Base-by-base conservation (phyloP, 2,329 filamentous ascomycete species). In the Aspergillus calidoustus region DNA sequence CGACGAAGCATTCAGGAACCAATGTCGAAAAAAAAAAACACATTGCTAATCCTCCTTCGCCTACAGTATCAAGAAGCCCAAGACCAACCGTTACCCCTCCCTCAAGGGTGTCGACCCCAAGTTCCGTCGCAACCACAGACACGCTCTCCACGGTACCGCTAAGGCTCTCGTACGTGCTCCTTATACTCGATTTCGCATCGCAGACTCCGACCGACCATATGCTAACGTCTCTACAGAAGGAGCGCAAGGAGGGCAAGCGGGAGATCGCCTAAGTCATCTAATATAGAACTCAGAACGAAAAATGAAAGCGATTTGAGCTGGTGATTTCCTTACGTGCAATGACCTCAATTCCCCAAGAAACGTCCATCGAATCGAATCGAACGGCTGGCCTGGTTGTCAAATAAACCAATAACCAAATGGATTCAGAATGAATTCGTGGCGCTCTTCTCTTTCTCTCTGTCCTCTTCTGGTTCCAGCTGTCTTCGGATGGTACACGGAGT, bases 121-220 rank as follows among this genome's bases (percentile, higher is more conserved):
- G 90, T 99, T 99, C 89, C 91, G 95, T 83, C 91, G 95, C 85
- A 99, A 99, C 89, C 95, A 99, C 87, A 92, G 93, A 87, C 94
- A 99, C 89, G 95, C 95, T 83, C 93, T 98, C 70, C 95, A 98
- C 87, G 95, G 95, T 82, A 99, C 93, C 81, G 93, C 92, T 87
- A 96, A 92, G 87, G 95, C 95, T 81, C 85, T 99, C 86, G 94
- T 98, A 89, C 78, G 91, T 86, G 25, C 13, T 34, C 34, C 46
- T 30, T 54, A 54, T 43, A n/a, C 34, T 7, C 13, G 15, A 15
- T 28, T 7, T 15, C 17, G 9, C 34, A 30, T 9, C 15, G 34
- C 17, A 7, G 13, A 15, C 7, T 25, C 19, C 47, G n/a, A 53
- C 11, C 41, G 8, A 23, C n/a, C 61, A 43, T 38, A 50, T 55